These are phyloP conservation scores for Cytospora paraplurivora DNA, from an alignment of 2,329 filamentous ascomycete species.

Conservation along the genomic window DNA sequence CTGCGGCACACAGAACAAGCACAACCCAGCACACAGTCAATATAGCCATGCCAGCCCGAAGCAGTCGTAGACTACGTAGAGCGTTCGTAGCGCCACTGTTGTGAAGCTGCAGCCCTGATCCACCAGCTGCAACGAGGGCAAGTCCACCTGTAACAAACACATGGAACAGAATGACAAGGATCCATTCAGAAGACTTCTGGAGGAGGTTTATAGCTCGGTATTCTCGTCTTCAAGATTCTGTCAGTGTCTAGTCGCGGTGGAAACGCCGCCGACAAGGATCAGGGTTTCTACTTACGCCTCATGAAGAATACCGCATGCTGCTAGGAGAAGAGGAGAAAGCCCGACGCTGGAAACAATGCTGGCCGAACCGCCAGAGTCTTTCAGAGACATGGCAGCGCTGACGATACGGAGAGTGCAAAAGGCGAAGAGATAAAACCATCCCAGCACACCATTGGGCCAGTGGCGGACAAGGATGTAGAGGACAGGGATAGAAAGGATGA, in stretches of 20 bases:
- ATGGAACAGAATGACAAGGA: neutral
- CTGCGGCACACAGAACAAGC: neutral
- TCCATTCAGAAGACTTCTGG: neutral
- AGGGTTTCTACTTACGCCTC: neutral
- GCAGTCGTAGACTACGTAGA: neutral
- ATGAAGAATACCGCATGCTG: neutral
- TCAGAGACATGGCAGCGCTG: neutral
- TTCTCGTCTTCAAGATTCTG: neutral
- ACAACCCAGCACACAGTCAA: neutral
- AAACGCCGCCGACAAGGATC: neutral
- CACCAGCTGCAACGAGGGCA: neutral
- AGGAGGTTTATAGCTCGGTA: neutral
- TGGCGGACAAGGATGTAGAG: neutral
- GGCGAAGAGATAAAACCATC: neutral
- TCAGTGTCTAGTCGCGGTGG: neutral
- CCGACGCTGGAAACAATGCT: neutral
- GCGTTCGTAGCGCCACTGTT: neutral
- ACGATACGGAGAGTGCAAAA: neutral
- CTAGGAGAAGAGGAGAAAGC: neutral
- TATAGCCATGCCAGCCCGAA: neutral
- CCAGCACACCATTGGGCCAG: neutral
- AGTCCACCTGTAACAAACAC: neutral
- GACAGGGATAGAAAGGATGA: neutral
- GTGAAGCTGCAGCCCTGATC: neutral
- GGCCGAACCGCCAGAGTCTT: neutral